Percentiles rank a stretch among this genome's conserved stretches.
phyloP scores from a whole-genome alignment of 768 basidiomycete species.

The Amylocystis lapponica region DNA sequence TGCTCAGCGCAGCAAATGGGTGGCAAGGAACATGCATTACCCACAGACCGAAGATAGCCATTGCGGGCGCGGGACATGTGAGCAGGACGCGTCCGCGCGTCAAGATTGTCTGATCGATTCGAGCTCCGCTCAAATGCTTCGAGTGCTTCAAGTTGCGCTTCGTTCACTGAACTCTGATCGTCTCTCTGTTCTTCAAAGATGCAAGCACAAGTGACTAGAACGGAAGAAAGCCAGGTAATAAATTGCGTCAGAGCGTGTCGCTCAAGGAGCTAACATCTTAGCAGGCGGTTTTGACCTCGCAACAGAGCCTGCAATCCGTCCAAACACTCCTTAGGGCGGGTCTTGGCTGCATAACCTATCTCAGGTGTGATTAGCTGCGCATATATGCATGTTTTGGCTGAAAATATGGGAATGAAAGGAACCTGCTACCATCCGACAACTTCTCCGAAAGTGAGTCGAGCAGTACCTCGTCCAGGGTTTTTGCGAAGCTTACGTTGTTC shows the following conservation, averaged over 20 bases:
- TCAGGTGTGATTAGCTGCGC: conserved; percentile 43
- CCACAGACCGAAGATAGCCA: conserved; percentile 83
- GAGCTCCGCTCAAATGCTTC: conserved; percentile 9
- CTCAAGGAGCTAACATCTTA: neutral
- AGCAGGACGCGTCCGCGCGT: conserved; percentile 18
- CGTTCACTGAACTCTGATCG: too few species aligned
- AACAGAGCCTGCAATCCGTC: conserved; percentile 66
- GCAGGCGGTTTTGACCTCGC: conserved; percentile 26
- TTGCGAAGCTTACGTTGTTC: neutral
- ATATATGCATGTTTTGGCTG: conserved; percentile 3
- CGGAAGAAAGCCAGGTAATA: conserved; percentile 23
- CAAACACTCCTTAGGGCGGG: conserved; percentile 70
- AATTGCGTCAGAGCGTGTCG: too few species aligned
- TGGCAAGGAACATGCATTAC: conserved; percentile 34
- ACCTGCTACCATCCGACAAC: conserved; percentile 74
- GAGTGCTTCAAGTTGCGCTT: neutral
- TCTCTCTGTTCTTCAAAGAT: conserved; percentile 15
- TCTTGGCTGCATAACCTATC: conserved; percentile 70
- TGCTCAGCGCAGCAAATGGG: too few species aligned
- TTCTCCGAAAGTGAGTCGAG: conserved; percentile 53
- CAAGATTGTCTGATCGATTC: conserved; percentile 4
- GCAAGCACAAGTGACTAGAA: conserved; percentile 33
- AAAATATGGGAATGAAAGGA: conserved; percentile 34
- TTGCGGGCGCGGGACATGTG: conserved; percentile 26
- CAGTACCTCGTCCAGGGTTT: conserved; percentile 6